Evolutionary conservation across 805 yeast genomes (phyloP).

Genomic region (Wickerhamomyces silvicola): DNA sequence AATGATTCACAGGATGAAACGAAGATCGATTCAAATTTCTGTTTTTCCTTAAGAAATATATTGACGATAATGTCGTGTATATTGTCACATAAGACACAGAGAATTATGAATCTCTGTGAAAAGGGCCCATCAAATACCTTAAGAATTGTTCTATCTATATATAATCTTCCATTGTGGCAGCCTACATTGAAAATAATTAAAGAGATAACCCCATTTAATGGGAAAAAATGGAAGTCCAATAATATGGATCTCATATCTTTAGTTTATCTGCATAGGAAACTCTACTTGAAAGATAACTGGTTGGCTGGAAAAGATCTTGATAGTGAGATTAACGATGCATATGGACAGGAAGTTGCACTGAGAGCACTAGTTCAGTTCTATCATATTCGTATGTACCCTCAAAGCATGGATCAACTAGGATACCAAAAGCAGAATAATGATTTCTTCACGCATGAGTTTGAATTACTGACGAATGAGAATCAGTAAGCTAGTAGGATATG

Average conservation of each 20-base stretch:
- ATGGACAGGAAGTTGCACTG: slow-evolving; percentile 79
- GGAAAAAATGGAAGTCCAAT: slow-evolving; percentile 87
- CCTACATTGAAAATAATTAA: slow-evolving; percentile 73
- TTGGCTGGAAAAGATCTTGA: slow-evolving; percentile 74
- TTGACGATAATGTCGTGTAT: slow-evolving; percentile 51
- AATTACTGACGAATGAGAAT: slow-evolving; percentile 15
- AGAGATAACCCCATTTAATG: slow-evolving; percentile 81
- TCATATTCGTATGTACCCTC: slow-evolving; percentile 52
- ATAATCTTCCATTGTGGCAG: slow-evolving; percentile 53
- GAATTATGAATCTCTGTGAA: slow-evolving; percentile 59
- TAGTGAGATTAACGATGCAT: slow-evolving; percentile 67
- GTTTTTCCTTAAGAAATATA: slow-evolving; percentile 43
- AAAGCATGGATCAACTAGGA: slow-evolving; percentile 50
- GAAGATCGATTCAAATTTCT: slow-evolving; percentile 33
- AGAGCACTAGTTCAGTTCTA: slow-evolving; percentile 75
- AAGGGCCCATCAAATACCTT: slow-evolving; percentile 57
- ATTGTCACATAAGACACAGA: slow-evolving; percentile 63
- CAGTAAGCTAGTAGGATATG: background rate
- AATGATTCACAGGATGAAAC: background rate
- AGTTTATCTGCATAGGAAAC: slow-evolving; percentile 68
- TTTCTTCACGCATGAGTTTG: slow-evolving; percentile 37
- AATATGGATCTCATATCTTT: slow-evolving; percentile 92
- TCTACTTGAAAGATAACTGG: slow-evolving; percentile 82
- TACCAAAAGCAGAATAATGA: slow-evolving; percentile 37
- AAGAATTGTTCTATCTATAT: slow-evolving; percentile 51